Conservation (phyloP, 371 early-diverging fungal species). For the Apophysomyces sp. region DNA sequence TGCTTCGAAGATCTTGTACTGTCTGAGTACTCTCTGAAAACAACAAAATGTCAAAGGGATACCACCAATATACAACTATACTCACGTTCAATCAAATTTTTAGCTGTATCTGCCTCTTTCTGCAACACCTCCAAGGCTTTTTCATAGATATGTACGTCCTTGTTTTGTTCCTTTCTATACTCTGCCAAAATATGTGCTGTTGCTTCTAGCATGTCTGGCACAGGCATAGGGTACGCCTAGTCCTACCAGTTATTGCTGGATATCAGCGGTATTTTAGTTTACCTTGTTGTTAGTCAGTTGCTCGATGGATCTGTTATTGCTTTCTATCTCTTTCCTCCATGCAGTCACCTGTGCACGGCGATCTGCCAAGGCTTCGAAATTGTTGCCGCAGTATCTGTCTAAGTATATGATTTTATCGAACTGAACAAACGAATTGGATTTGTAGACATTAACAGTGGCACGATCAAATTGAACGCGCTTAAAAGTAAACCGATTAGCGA, state of each 20-base stretch:
- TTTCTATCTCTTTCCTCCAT: constrained; percentile 35
- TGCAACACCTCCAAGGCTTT: constrained; percentile 21
- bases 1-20: constrained; percentile 13
- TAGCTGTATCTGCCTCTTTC: constrained; percentile 16
- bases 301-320: constrained; percentile 18
- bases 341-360: constrained; percentile 32
- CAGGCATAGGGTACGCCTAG: constrained; percentile 36
- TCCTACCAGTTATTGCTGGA: neutral
- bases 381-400: constrained; percentile 54
- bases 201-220: constrained; percentile 43
- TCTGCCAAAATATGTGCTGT: constrained; percentile 30
- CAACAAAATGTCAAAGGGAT: neutral
- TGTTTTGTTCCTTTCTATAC: constrained; percentile 5
- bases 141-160: constrained; percentile 9
- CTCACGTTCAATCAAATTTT: constrained; percentile 18
- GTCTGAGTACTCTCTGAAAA: constrained; percentile 7
- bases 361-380: constrained; percentile 32
- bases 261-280: too few species aligned
- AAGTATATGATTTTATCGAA: constrained; percentile 56
- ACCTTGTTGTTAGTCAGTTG: constrained; percentile 35
- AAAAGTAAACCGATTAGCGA: neutral
- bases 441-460: constrained; percentile 55
- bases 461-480: constrained; percentile 72
- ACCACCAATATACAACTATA: neutral
- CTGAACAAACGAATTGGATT: constrained; percentile 62